Base-by-base conservation (phyloP, 2,329 filamentous ascomycete species). In the Pseudogymnoascus sp. region DNA sequence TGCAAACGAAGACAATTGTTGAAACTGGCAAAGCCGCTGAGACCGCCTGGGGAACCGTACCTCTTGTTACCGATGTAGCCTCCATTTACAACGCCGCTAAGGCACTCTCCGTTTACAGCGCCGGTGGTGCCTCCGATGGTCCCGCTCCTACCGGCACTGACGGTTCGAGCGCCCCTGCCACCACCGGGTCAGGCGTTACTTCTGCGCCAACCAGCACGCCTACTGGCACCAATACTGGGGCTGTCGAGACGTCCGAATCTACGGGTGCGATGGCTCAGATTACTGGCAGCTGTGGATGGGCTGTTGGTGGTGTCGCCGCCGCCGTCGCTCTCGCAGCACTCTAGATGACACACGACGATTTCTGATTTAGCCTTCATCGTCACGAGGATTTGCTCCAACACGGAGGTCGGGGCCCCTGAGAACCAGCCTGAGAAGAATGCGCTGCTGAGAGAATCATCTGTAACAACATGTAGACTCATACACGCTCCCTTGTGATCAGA, bases 181-280 rank as follows among this genome's bases (percentile, higher is more conserved):
- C 48, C n/a, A 55, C 48, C 13, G 58, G 58, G 13, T 8, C 58
- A 39, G 58, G 5, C 8, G 58, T 7, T 33, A 27, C 58, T 39
- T 59, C 58, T 39, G 58, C 58, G 33, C 58, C 58, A 1, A 59
- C 33, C 33, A 31, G 21, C 58, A 59, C 58, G 29, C 58, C 58
- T 27, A 59, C 58, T 13, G 27, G 58, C 18, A 59, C 58, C 33
- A n/a, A 15, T 39, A 25, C 58, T 31, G 13, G 4, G 21, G 27
- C 58, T 29, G 35, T 36, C 31, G 9, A 29, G 33, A 15, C 58
- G 8, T 27, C 35, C 6, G n/a, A n/a, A 37, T 59, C 58, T 3
- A 59, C 58, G n/a, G 58, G 58, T 59, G 58, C 31, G 58, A 59
- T 39, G 35, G 31, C 58, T 39, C 58, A 59, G 18, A 39, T 59